phyloP scores from a whole-genome alignment of 176 grass and related monocot species.

The Cymbopogon citratus region DNA sequence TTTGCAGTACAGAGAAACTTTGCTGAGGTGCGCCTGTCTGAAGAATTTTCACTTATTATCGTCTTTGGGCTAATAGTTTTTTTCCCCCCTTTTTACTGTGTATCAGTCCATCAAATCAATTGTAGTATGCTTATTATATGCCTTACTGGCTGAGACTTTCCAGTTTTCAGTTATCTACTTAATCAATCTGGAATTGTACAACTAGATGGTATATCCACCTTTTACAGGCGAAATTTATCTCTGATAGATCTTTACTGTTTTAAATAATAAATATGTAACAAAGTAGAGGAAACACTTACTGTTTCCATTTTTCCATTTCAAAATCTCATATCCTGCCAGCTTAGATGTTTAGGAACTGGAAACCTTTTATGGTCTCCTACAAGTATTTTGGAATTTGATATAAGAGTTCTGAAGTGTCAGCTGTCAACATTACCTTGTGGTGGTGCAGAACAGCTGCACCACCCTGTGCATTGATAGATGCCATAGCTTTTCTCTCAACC shows the following conservation, averaged over 20 bases:
- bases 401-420: background rate
- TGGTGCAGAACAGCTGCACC: background rate
- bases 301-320: background rate
- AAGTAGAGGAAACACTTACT: background rate
- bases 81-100: background rate
- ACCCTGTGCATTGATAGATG: background rate
- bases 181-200: slow-evolving; percentile 1
- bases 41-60: background rate
- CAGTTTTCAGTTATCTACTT: background rate
- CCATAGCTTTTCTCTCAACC: background rate
- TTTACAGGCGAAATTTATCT: background rate
- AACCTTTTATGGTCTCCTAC: background rate
- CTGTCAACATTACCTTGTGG: background rate
- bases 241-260: background rate
- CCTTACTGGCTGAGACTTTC: background rate
- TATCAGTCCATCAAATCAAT: background rate
- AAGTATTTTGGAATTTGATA: background rate
- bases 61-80: background rate
- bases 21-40: slow-evolving; percentile 61
- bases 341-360: background rate
- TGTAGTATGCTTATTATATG: background rate
- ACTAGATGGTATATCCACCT: background rate
- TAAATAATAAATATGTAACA: background rate
- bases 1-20: slow-evolving; percentile 96
- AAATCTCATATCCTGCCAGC: background rate